Evolutionary conservation across 192 early-diverging fungal genomes (phyloP), one percentile per base, ranked within the genome.

Genomic region (Coemansia sp.): DNA sequence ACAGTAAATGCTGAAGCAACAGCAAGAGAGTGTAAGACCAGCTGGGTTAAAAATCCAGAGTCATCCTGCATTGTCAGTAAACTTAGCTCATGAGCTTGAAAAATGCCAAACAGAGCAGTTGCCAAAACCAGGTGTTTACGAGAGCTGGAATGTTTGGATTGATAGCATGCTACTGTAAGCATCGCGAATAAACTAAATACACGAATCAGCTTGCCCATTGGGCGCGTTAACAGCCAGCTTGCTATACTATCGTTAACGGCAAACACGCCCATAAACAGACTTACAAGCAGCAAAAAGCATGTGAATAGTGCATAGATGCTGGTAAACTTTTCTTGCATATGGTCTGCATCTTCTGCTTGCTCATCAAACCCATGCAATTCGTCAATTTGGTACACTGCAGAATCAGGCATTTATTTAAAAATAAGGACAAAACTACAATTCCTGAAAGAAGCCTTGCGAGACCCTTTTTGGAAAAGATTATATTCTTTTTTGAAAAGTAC

Each of bases 401-500:
- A 26, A n/a, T 13, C n/a, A 20, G 46, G 14, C 46, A 48, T 48
- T 45, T 8, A 44, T 44, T 0, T 10, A 21, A 46, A 46, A 46
- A 4, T 8, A 46, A 45, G 16, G 5, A 9, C 21, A 45, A 20
- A 45, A 45, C 15, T 9, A 23, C 43, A 12, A 30, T 7, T 19
- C 30, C 14, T 45, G 37, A 13, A 41, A 41, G 37, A 39, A 7
- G 15, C 13, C 1, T n/a, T n/a, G n/a, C n/a, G n/a, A n/a, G n/a
- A n/a, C n/a, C n/a, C n/a, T n/a, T n/a, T n/a, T n/a, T n/a, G n/a
- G n/a, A n/a, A n/a, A n/a, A n/a, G n/a, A n/a, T n/a, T n/a, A n/a
- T n/a, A n/a, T n/a, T n/a, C n/a, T n/a, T n/a, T 14, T 8, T 23
- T 16, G 35, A 40, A 54, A 49, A 49, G 31, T 49, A 49, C 47